Percentiles rank a stretch among this genome's conserved stretches.
These are phyloP conservation scores for Pseudonitzschia delicatissima DNA, from an alignment of 108 stramenopile species.

Conservation along the genomic window DNA sequence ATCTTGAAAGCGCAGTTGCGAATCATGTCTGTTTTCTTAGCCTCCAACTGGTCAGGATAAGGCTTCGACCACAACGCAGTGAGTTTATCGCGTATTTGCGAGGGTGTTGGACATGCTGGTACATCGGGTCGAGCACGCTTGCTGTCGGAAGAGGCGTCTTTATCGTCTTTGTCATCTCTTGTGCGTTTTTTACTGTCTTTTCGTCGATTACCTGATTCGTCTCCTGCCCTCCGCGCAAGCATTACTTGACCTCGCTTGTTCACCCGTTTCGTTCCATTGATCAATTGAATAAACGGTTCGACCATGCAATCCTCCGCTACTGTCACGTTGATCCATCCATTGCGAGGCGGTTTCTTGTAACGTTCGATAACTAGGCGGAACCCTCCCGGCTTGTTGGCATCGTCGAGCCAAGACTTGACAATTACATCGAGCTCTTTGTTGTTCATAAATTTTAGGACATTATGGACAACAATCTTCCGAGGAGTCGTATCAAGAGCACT, in stretches of 20 bases:
- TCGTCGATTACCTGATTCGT: constrained; percentile 7
- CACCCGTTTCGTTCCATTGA: constrained; percentile 36
- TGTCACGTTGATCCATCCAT: constrained; percentile 53
- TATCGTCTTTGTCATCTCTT: constrained; percentile 11
- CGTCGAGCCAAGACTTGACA: constrained; percentile 40
- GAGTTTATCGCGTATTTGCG: constrained; percentile 56
- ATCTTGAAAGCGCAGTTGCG: constrained; percentile 63
- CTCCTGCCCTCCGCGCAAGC: constrained; percentile 5
- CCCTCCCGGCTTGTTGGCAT: constrained; percentile 8
- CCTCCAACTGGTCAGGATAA: constrained; percentile 53
- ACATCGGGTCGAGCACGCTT: constrained; percentile 31
- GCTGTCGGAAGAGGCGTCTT: constrained; percentile 10
- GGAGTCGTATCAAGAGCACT: constrained; percentile 43
- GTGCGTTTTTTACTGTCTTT: constrained; percentile 19
- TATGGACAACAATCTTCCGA: constrained; percentile 64
- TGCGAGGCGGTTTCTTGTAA: constrained; percentile 52
- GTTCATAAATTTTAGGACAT: constrained; percentile 58
- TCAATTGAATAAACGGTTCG: constrained; percentile 42
- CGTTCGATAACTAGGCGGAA: constrained; percentile 32
- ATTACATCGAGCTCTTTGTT: constrained; percentile 45
- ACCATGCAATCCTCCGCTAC: constrained; percentile 49
- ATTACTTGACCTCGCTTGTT: constrained; percentile 3
- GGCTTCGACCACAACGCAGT: constrained; percentile 54
- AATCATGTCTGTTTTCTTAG: constrained; percentile 60
- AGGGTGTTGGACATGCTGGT: constrained; percentile 1